Evolutionary conservation across 495 filamentous ascomycete genomes (phyloP), one percentile per base, ranked within the genome.

Genomic region (Penicillium coprophilum): DNA sequence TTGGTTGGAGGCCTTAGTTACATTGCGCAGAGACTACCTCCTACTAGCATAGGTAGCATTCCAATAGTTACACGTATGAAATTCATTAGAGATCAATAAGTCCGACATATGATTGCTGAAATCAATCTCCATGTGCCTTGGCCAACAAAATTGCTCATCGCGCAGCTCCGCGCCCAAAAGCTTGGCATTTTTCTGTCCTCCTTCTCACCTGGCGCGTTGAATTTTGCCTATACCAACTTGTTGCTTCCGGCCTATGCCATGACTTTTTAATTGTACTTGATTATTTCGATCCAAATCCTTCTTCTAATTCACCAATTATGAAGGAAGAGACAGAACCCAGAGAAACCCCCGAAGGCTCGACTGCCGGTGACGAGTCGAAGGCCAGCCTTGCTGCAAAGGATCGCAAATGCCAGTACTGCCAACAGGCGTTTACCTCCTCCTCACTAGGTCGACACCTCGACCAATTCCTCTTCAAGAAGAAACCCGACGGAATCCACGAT

Each of bases 391-490:
- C 75, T 57, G 77, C 64, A 53, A 96, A 96, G 71, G 91, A 96
- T 76, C 87, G 84, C 59, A 82, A 77, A 63, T 96, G 92, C 69
- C 89, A 87, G 19, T 96, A 88, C 76, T 96, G 92, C 71, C 72
- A 83, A 39, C 89, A 93, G 67, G 71, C 85, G 3, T 96, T 96
- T 61, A 96, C 92, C 3, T 96, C 92, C 8, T 96, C 91, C 6
- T 94, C 90, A 4, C 80, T 96, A n/a, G 92, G 92, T 23, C 87
- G 92, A 36, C 92, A 96, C 74, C 82, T 96, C 24, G 92, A 96
- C 66, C 81, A 94, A 32, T 96, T 92, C 67, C 87, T 96, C 58
- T 90, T 89, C 67, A 85, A 87, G 61, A 92, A 89, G 72, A 96
- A 96, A 65, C 81, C 90, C 4, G 92, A 96, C 71, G 91, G 91